A percentile compares a stretch with the other conserved stretches of the same genome.
phyloP scores from a whole-genome alignment of 805 yeast genomes.

The Pichia kluyveri region DNA sequence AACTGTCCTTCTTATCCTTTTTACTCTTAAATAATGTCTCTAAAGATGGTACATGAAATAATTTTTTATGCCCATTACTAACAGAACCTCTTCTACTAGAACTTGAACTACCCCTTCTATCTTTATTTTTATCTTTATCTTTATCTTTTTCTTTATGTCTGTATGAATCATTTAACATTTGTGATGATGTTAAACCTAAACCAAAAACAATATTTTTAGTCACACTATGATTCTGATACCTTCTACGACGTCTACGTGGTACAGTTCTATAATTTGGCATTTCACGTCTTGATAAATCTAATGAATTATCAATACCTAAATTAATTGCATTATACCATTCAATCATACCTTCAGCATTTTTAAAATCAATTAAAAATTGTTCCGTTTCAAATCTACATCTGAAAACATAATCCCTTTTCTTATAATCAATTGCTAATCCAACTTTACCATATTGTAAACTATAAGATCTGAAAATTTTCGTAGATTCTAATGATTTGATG shows the following conservation, averaged over 20 bases:
- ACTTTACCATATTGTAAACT: conserved; percentile 76
- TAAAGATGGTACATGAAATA: not conserved
- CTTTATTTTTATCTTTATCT: too few species aligned
- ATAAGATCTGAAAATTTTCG: conserved; percentile 48
- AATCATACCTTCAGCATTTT: conserved; percentile 55
- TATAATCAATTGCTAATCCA: conserved; percentile 83
- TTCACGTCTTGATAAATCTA: conserved; percentile 65
- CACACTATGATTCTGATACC: not conserved
- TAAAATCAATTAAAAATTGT: conserved; percentile 65
- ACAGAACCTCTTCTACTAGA: not conserved
- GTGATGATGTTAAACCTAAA: not conserved
- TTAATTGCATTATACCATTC: conserved; percentile 70
- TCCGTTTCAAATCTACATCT: conserved; percentile 76
- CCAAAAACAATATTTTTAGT: conserved; percentile 1
- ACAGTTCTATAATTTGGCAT: conserved; percentile 73
- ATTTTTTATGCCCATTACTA: too few species aligned
- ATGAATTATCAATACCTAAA: conserved; percentile 69
- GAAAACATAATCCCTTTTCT: conserved; percentile 56
- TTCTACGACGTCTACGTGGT: conserved; percentile 50
- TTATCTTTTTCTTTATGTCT: too few species aligned
- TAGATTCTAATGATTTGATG: conserved; percentile 21
- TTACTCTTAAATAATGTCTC: too few species aligned
- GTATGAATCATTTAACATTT: not conserved
- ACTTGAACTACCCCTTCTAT: not conserved
- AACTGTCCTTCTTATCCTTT: too few species aligned